Base-by-base conservation (phyloP, 2,329 filamentous ascomycete species). In the Aspergillus candidus region DNA sequence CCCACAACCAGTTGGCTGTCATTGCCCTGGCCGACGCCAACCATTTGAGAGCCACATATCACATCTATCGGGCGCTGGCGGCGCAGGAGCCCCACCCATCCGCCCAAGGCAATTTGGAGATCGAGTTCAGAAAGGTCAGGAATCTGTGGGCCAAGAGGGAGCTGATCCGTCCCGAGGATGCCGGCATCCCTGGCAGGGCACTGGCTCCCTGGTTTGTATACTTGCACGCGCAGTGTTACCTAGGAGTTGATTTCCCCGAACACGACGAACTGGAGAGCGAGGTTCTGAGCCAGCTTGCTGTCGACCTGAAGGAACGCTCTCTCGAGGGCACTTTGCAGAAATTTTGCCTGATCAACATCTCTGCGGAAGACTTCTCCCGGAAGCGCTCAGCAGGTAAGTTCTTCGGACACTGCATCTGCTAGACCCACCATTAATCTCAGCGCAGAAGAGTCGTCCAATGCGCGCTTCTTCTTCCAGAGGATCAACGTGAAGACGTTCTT, bases 1-100 rank as follows among this genome's bases (percentile, higher is more conserved):
- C 88, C 12, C 86, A 94, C 59, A 91, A 98, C 59, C 93, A 97
- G 65, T 81, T 93, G 63, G 90, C 87, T 31, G 86, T 97, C 31
- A 84, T 97, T 47, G 84, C 85, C 47, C 77, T 88, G 38, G 83
- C 85, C 41, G 65, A 90, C 56, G 79, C 78, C 46, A 84, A 91
- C 54, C 86, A 94, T 61, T 77, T 97, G 40, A 81, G 88, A 49
- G 83, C 88, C 8, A 84, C 94, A 27, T 97, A 96, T 66, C 83
- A 95, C 64, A 80, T 97, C 33, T 93, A 95, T 61, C 83, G 90
- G 50, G 84, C 90, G 12, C 76, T 93, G 54, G 82, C 83, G 7
- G 83, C 88, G 29, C 75, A 82, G 41, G 74, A 83, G 33, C 88
- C 89, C 4, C 83, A 93, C 59, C 83, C 84, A 0, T 78, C 83